Percentiles rank a stretch among this genome's conserved stretches.
These are phyloP conservation scores for Amaranthus hypochondriacus DNA, from an alignment of 148 eudicot genomes.

Conservation along the genomic window DNA sequence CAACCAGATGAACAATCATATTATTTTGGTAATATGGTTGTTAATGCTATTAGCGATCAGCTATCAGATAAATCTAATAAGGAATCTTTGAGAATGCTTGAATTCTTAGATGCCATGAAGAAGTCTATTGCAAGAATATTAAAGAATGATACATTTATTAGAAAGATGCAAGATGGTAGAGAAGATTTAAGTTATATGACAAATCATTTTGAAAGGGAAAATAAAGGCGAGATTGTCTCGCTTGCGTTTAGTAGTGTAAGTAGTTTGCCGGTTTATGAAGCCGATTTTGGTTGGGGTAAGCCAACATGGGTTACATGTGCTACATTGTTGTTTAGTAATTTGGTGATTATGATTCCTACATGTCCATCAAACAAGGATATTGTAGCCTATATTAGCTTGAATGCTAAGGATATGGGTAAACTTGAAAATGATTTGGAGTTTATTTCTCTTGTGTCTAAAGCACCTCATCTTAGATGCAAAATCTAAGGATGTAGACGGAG, in stretches of 20 bases:
- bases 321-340: slow-evolving; percentile 4
- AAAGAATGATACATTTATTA: background rate
- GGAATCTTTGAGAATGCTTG: background rate
- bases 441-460: background rate
- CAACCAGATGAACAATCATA: background rate
- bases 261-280: slow-evolving; percentile 24
- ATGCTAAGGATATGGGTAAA: background rate
- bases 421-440: background rate
- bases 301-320: slow-evolving; percentile 23
- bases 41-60: background rate
- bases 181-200: background rate
- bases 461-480: background rate
- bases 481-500: background rate
- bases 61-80: background rate
- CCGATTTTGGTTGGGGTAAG: slow-evolving; percentile 35
- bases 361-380: background rate
- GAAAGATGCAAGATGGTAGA: slow-evolving; percentile 1
- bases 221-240: slow-evolving; percentile 9
- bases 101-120: background rate
- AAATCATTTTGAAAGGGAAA: slow-evolving; percentile 1
- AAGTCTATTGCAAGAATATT: background rate
- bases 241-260: slow-evolving; percentile 15
- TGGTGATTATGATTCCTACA: slow-evolving; percentile 5
- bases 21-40: slow-evolving; percentile 30
- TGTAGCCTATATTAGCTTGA: background rate